These are phyloP conservation scores for Metschnikowia dekortorum DNA, from an alignment of 805 yeast genomes.

Conservation along the genomic window DNA sequence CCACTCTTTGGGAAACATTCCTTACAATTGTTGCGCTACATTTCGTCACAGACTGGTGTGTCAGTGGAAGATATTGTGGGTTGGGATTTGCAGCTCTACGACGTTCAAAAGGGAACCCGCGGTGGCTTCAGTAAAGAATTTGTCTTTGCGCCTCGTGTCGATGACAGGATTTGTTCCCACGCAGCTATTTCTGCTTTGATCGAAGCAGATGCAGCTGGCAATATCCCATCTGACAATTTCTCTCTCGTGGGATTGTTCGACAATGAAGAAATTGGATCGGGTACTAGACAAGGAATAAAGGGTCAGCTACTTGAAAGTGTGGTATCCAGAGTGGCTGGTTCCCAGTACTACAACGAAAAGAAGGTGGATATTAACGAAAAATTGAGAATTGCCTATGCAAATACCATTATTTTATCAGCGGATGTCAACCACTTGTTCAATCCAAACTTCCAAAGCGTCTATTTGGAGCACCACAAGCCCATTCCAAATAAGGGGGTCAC, in stretches of 20 bases:
- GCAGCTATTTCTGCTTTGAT: conserved; percentile 63
- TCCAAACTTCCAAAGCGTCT: conserved; percentile 68
- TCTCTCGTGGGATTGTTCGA: conserved; percentile 65
- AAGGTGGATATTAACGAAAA: conserved; percentile 21
- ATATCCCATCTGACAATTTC: conserved; percentile 34
- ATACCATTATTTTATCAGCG: conserved; percentile 74
- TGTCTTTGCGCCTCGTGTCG: conserved; percentile 76
- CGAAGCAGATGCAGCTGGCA: conserved; percentile 26
- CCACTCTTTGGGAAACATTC: conserved; percentile 70
- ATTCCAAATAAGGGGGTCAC: conserved; percentile 74
- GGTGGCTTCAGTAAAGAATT: conserved; percentile 80
- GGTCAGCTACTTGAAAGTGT: conserved; percentile 68
- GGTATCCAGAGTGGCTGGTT: conserved; percentile 50
- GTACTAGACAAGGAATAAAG: conserved; percentile 75
- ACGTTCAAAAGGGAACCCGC: conserved; percentile 71
- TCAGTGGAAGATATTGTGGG: conserved; percentile 59
- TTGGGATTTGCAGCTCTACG: conserved; percentile 74
- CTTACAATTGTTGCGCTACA: conserved; percentile 59
- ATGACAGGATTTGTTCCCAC: conserved; percentile 77
- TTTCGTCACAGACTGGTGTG: conserved; percentile 58
- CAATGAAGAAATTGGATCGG: conserved; percentile 81
- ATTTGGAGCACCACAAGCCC: conserved; percentile 76
- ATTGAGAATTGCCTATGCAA: conserved; percentile 52
- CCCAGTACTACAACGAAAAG: conserved; percentile 20
- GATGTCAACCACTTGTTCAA: conserved; percentile 81